Base-by-base conservation (phyloP, 2,329 filamentous ascomycete species). In the Rugonectria rugulosa region DNA sequence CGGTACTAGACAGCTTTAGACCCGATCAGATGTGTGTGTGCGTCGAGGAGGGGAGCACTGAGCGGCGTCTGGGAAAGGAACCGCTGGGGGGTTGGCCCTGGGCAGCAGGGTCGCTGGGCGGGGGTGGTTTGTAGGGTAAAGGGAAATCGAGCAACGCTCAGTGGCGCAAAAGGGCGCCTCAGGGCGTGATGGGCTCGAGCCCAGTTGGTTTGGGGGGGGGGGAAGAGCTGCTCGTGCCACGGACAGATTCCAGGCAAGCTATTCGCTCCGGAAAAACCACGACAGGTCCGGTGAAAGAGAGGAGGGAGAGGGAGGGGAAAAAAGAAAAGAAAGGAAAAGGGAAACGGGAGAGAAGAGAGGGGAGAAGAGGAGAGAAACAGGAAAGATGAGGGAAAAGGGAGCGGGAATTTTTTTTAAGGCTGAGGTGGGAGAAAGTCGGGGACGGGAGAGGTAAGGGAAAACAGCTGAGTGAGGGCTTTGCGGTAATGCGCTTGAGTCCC, bases 391-490 rank as follows among this genome's bases (percentile, higher is more conserved):
- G n/a, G n/a, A 63, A 55, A 58, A 49, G 45, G 59, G 57, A 63
- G 65, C 65, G 65, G 63, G 60, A 68, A 68, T 66, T 68, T 68
- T 65, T 29, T 29, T 29, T 7, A 29, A 12, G 63, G 40, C n/a
- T n/a, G n/a, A n/a, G 32, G 47, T 48, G 54, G 54, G 62, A 57
- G 53, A 50, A 57, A 45, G 63, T 42, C 53, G 62, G 49, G 54
- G 44, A 54, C 44, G 44, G 55, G 32, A 24, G 44, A 50, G 32
- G 14, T 43, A 54, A 60, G n/a, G n/a, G n/a, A 57, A 50, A 62
- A 64, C 56, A 60, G 57, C 59, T 60, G 62, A 59, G 52, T 64
- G 63, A 68, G 65, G 65, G 65, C 61, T 68, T 65, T 59, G 63
- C 71, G 52, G 52, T 38, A 53, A 53, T 53, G 50, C 40, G 41